A percentile compares a stretch with the other conserved stretches of the same genome.
These are phyloP conservation scores for Serendipita vermifera DNA, from an alignment of 768 basidiomycete species.

Conservation along the genomic window DNA sequence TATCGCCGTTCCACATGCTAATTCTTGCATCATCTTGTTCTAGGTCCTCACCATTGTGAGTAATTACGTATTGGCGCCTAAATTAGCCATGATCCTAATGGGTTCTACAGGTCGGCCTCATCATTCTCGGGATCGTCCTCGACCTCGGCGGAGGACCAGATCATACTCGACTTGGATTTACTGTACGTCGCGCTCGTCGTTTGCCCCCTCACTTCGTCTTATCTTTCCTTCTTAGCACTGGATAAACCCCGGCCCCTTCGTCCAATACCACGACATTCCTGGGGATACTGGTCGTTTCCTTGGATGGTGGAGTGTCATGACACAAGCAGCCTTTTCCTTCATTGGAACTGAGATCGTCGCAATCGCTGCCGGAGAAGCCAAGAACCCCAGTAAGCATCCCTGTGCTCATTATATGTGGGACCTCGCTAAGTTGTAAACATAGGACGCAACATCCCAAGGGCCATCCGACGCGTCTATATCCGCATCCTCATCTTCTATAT, in stretches of 20 bases:
- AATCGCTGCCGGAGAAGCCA: conserved; percentile 72
- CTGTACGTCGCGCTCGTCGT: too few relatives aligned
- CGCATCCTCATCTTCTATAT: conserved; percentile 67
- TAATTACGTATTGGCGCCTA: conserved; percentile 61
- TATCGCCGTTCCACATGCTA: not conserved
- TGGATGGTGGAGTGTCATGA: conserved; percentile 48
- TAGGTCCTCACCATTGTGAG: conserved; percentile 16
- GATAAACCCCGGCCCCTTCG: conserved; percentile 82
- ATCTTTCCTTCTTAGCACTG: conserved; percentile 50
- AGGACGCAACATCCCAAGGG: conserved; percentile 48
- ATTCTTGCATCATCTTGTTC: not conserved
- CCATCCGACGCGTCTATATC: conserved; percentile 55
- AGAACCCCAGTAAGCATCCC: conserved; percentile 46
- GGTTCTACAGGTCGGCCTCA: conserved; percentile 48
- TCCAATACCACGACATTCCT: not conserved
- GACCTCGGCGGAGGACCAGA: conserved; percentile 82
- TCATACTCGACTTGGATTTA: conserved; percentile 66
- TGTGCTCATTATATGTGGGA: not conserved
- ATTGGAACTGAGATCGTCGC: conserved; percentile 94
- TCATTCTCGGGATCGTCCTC: conserved; percentile 52
- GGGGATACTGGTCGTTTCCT: conserved; percentile 70
- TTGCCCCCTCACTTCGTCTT: conserved; percentile 19
- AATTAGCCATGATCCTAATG: conserved; percentile 78
- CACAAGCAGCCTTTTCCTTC: conserved; percentile 84
- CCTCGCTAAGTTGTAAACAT: conserved; percentile 9